These are phyloP conservation scores for Coemansia sp. DNA, from an alignment of 192 early-diverging fungal genomes.

Conservation along the genomic window DNA sequence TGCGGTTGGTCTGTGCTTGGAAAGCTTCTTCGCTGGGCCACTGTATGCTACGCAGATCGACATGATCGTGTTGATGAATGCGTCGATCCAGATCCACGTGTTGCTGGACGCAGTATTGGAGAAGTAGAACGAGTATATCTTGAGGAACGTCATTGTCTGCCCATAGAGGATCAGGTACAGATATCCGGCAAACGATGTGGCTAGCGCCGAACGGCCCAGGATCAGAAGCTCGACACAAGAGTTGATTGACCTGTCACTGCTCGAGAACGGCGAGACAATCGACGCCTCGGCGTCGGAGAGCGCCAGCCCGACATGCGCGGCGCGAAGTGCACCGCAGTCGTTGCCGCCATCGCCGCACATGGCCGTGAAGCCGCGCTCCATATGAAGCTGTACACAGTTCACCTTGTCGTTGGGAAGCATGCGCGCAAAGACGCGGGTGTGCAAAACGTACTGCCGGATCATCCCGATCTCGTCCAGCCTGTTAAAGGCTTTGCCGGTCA, in stretches of 20 bases:
- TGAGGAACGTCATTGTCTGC: conserved; percentile 63
- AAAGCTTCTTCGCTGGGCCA: conserved; percentile 57
- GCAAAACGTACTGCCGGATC: conserved; percentile 59
- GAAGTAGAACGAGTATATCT: conserved; percentile 68
- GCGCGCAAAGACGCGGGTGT: conserved; percentile 76
- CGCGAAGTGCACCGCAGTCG: conserved; percentile 79
- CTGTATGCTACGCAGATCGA: conserved; percentile 65
- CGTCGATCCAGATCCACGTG: conserved; percentile 72
- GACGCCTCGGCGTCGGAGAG: conserved; percentile 77
- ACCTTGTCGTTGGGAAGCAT: conserved; percentile 80
- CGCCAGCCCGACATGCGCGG: conserved; percentile 77
- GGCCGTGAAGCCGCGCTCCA: conserved; percentile 72
- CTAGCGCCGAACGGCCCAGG: conserved; percentile 69
- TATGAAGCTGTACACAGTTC: conserved; percentile 68
- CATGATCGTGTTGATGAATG: conserved; percentile 61
- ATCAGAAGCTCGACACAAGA: conserved; percentile 61
- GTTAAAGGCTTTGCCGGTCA: conserved; percentile 72
- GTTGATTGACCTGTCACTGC: conserved; percentile 59
- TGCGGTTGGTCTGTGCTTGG: conserved; percentile 63
- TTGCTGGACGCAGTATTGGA: conserved; percentile 59
- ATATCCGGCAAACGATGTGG: conserved; percentile 69
- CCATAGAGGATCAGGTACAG: conserved; percentile 69
- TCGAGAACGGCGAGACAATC: conserved; percentile 79
- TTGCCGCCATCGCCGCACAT: conserved; percentile 90
- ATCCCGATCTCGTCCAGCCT: conserved; percentile 47